Conservation (phyloP, 176 grass and related monocot genomes). For the Saccharum officinarum region DNA sequence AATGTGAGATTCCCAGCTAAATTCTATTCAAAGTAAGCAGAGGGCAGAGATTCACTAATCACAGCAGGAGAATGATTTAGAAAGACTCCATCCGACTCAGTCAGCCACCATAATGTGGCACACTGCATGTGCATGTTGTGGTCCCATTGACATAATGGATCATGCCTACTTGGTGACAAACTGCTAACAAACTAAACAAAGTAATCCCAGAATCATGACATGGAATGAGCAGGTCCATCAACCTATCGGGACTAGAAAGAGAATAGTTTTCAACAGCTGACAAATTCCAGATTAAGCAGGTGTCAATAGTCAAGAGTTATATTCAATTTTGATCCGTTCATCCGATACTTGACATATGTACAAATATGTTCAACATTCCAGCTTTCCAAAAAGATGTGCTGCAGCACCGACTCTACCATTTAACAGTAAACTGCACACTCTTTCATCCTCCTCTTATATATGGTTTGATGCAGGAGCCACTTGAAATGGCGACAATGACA, state of each 20-base stretch:
- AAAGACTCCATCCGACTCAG: constrained; percentile 24
- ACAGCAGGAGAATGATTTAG: constrained; percentile 33
- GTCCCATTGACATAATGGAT: constrained; percentile 38
- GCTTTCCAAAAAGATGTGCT: constrained; percentile 15
- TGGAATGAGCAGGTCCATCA: constrained; percentile 19
- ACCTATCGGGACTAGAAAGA: constrained; percentile 14
- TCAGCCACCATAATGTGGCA: constrained; percentile 33
- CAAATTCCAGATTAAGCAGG: constrained; percentile 12
- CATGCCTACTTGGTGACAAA: constrained; percentile 24
- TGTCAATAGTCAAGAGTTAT: constrained; percentile 19
- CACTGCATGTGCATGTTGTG: constrained; percentile 46
- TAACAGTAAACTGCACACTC: constrained; percentile 13
- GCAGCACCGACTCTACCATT: constrained; percentile 6
- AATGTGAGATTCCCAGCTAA: constrained; percentile 27
- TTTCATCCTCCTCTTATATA: constrained; percentile 20
- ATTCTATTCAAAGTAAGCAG: constrained; percentile 28
- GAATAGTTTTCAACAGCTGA: constrained; percentile 31
- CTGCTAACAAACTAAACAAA: constrained; percentile 28
- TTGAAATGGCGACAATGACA: background rate
- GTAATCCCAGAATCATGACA: constrained; percentile 27
- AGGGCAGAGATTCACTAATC: constrained; percentile 36
- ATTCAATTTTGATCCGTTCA: constrained; percentile 21
- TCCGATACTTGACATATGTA: constrained; percentile 23
- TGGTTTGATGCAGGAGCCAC: background rate
- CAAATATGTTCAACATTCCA: constrained; percentile 14